Evolutionary conservation across 345 rosid species (phyloP), one percentile per base, ranked within the genome.

Genomic region (Populus euphratica): DNA sequence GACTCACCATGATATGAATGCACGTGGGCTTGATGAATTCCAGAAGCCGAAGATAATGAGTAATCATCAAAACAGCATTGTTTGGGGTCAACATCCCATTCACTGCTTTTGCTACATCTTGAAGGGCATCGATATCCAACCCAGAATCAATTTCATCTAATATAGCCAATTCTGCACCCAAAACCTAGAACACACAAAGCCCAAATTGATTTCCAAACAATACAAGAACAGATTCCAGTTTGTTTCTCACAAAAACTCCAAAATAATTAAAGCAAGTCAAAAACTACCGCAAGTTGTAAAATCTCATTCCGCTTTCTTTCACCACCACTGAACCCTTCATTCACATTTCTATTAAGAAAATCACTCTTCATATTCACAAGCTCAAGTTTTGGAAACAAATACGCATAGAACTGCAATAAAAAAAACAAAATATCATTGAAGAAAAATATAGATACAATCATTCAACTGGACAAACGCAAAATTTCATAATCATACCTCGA

Each of bases 291-390:
- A 44, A 96, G 97, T 80, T 96, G 98, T 44, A 92, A 84, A 79
- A 94, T 94, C 84, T 96, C 99, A 39, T 96, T 96, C 75, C 95
- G 97, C 80, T 96, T 96, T 85, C 87, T 94, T 88, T 96, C 98
- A 75, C 98, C 99, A 18, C 99, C 98, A 75, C 99, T 96, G 79
- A 96, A 96, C 35, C 99, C 99, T 89, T 92, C 99, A 86, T 96
- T 94, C 44, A 96, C 99, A 85, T 96, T 96, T 87, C 99, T 87
- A 81, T 92, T 90, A 38, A 96, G 92, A 82, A 92, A 96, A 85
- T 93, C 98, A 0, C 81, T 90, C 87, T 91, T 91, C 97, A 94
- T 94, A 83, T 92, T 96, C 87, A 96, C 89, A 47, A 85, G 86
- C 80, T 89, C 90, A 8, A 96, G 95, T 82, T 96, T 96, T 63